Evolutionary conservation across 176 grass and related monocot species (phyloP).

Genomic region (Oryza brachyantha): DNA sequence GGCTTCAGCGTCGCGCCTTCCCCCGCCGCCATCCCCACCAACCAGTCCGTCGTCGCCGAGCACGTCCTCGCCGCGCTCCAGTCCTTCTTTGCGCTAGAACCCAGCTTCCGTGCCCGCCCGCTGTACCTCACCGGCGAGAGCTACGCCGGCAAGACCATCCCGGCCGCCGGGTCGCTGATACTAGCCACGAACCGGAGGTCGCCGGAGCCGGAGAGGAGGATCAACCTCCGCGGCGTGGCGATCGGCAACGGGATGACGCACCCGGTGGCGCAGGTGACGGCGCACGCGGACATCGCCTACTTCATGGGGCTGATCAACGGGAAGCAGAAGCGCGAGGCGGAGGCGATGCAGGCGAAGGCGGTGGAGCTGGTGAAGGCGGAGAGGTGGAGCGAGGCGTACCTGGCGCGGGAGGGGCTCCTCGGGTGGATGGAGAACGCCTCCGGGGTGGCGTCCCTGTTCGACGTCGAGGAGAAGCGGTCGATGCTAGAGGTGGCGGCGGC

Average conservation of each 20-base stretch:
- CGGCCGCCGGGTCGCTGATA: constrained; percentile 27
- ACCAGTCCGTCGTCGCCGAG: constrained; percentile 38
- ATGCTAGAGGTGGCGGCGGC: neutral
- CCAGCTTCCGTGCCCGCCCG: constrained; percentile 25
- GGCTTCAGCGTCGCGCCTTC: constrained; percentile 45
- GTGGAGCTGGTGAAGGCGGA: neutral
- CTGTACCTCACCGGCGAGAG: constrained; percentile 62
- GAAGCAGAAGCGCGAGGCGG: neutral
- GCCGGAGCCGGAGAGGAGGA: neutral
- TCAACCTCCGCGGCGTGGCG: constrained; percentile 51
- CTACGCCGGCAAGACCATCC: constrained; percentile 65
- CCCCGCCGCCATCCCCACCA: constrained; percentile 8
- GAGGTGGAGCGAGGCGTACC: constrained; percentile 40
- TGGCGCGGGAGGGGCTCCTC: constrained; percentile 10
- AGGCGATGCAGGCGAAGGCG: constrained; percentile 33
- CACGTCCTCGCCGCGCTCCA: constrained; percentile 36
- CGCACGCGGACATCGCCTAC: constrained; percentile 40
- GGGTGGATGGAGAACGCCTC: constrained; percentile 34
- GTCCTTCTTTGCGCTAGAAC: constrained; percentile 12
- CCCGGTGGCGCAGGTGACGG: neutral
- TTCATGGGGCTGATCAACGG: constrained; percentile 42
- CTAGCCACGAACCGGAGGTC: neutral
- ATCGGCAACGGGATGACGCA: constrained; percentile 57
- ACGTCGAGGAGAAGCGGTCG: constrained; percentile 9
- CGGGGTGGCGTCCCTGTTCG: constrained; percentile 38